phyloP scores from a whole-genome alignment of 345 rosid species.

The Citrus maxima region DNA sequence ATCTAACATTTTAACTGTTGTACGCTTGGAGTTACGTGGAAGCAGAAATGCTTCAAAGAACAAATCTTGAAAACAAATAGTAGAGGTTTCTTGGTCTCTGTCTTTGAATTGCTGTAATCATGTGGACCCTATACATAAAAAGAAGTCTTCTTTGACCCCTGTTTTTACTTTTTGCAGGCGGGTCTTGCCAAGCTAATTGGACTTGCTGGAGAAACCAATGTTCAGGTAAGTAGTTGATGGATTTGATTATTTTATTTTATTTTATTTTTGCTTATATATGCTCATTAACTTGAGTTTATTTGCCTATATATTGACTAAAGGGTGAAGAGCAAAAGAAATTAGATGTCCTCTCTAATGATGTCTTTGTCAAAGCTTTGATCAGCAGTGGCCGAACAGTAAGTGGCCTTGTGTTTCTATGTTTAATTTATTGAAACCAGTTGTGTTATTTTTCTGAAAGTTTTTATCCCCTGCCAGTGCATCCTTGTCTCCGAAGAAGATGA shows the following conservation, averaged over 20 bases:
- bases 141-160: not conserved
- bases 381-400: slow-evolving; percentile 98
- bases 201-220: slow-evolving; percentile 95
- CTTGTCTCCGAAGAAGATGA: slow-evolving; percentile 99
- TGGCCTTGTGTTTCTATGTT: slow-evolving; percentile 18
- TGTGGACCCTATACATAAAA: not conserved
- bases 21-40: too few relatives aligned
- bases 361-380: slow-evolving; percentile 83
- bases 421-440: not conserved
- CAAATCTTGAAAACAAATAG: not conserved
- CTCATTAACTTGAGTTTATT: not conserved
- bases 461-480: slow-evolving; percentile 55
- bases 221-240: slow-evolving; percentile 55
- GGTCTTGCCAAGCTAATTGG: slow-evolving; percentile 95
- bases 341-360: slow-evolving; percentile 96
- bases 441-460: slow-evolving; percentile 4
- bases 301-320: slow-evolving; percentile 30
- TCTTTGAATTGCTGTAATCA: not conserved
- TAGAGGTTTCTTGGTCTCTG: not conserved
- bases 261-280: not conserved
- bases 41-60: too few relatives aligned
- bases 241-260: not conserved
- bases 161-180: slow-evolving; percentile 51
- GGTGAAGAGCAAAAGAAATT: slow-evolving; percentile 99
- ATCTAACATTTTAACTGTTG: too few relatives aligned